Conservation (phyloP, 108 stramenopile species). For the Epipyxis sp. region DNA sequence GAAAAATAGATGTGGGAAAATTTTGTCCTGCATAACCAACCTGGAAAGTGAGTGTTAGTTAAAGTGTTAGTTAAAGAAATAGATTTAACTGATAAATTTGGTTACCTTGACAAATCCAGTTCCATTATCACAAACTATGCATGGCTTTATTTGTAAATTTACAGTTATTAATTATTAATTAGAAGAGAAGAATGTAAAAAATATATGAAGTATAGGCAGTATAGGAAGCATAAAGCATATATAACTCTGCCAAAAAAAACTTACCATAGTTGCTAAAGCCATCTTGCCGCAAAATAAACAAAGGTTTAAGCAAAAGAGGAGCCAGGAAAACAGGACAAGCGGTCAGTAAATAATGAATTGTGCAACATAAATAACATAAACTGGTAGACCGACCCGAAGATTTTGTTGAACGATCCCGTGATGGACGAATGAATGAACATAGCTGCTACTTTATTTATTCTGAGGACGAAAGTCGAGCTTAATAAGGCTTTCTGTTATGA, state of each 20-base stretch:
- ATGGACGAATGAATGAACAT: too few species aligned
- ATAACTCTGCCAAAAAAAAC: neutral
- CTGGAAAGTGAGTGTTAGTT: slow-evolving; percentile 28
- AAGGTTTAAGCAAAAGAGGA: too few species aligned
- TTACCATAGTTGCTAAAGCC: slow-evolving; percentile 9
- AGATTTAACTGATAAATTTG: neutral
- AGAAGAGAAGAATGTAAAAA: neutral
- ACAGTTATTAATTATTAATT: neutral
- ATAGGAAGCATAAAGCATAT: neutral
- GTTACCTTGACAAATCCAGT: slow-evolving; percentile 58
- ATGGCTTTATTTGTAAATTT: too few species aligned
- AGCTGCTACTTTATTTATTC: too few species aligned
- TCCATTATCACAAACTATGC: slow-evolving; percentile 54
- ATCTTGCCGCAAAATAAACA: too few species aligned
- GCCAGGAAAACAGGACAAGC: too few species aligned
- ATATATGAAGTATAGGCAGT: neutral
- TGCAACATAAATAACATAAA: too few species aligned
- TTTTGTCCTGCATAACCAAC: slow-evolving; percentile 65
- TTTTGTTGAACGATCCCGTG: too few species aligned
- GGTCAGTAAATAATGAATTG: too few species aligned
- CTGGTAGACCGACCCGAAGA: too few species aligned
- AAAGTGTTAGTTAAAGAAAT: neutral
- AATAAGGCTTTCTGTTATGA: too few species aligned
- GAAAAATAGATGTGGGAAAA: slow-evolving; percentile 62
- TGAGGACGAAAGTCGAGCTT: too few species aligned